These are phyloP conservation scores for Puya raimondii DNA, from an alignment of 176 grass and related monocot species.

Conservation along the genomic window DNA sequence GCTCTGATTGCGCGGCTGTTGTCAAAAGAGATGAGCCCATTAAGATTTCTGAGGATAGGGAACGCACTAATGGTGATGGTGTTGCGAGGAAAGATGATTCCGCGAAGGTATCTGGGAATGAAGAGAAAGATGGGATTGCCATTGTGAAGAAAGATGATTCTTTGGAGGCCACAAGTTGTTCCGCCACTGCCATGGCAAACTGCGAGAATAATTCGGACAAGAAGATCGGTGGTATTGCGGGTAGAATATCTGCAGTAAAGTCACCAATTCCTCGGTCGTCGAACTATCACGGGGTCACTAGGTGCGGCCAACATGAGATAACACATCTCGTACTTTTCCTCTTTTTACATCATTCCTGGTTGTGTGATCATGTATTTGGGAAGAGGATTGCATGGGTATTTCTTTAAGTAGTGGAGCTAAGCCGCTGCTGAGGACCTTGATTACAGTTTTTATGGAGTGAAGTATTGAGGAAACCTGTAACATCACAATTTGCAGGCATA, in stretches of 20 bases:
- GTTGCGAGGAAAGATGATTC: constrained; percentile 2
- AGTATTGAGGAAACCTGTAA: background rate
- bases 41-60: background rate
- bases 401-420: too few relatives aligned
- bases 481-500: constrained; percentile 55
- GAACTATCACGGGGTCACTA: constrained; percentile 75
- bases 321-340: constrained; percentile 1
- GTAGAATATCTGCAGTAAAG: constrained; percentile 14
- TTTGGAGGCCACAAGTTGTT: constrained; percentile 10
- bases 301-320: constrained; percentile 27
- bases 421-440: too few relatives aligned
- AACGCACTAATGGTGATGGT: background rate
- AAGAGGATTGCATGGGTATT: background rate
- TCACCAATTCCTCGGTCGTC: constrained; percentile 46
- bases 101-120: constrained; percentile 14
- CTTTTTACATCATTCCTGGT: constrained; percentile 10
- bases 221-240: constrained; percentile 11
- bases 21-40: background rate
- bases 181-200: constrained; percentile 18
- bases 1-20: background rate
- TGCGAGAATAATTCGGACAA: constrained; percentile 19
- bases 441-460: too few relatives aligned
- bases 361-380: background rate
- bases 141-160: constrained; percentile 46
- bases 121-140: constrained; percentile 16